Conservation (phyloP, 2,329 filamentous ascomycete genomes). For the Botrytis galanthina region DNA sequence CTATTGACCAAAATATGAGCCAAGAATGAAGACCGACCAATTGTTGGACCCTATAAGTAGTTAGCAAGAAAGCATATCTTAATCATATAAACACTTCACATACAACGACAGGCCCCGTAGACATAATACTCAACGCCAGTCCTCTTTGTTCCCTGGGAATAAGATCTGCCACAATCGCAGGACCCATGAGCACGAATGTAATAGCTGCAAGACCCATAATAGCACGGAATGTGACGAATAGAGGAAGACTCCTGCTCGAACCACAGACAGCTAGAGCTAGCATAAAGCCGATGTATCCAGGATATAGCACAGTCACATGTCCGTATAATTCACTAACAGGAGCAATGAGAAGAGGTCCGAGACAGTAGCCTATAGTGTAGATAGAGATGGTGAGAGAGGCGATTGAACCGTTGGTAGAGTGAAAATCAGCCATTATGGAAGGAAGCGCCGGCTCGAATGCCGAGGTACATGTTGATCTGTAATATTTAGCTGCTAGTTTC, state of each 20-base stretch:
- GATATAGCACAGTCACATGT: not conserved
- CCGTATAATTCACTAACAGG: not conserved
- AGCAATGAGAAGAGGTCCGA: not conserved
- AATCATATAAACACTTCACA: not conserved
- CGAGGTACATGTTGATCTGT: not conserved
- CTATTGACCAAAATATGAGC: not conserved
- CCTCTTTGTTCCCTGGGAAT: not conserved
- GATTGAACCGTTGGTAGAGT: constrained; percentile 5
- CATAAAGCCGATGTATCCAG: not conserved
- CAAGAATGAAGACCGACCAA: not conserved
- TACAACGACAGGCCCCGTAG: not conserved
- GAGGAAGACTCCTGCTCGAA: not conserved
- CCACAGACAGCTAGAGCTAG: not conserved
- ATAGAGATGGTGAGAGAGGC: constrained; percentile 1
- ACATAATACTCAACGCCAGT: not conserved
- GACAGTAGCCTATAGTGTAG: constrained; percentile 4
- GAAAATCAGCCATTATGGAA: not conserved
- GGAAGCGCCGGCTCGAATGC: not conserved
- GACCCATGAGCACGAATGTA: constrained; percentile 5
- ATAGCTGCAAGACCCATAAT: constrained; percentile 3
- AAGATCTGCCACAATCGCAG: constrained; percentile 6
- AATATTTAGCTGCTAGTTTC: not conserved
- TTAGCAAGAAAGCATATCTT: not conserved
- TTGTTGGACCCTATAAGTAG: not conserved
- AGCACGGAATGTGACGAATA: not conserved